Percentiles rank a stretch among this genome's conserved stretches.
phyloP scores from a whole-genome alignment of 306 rosid species.

The Sindora glabra region DNA sequence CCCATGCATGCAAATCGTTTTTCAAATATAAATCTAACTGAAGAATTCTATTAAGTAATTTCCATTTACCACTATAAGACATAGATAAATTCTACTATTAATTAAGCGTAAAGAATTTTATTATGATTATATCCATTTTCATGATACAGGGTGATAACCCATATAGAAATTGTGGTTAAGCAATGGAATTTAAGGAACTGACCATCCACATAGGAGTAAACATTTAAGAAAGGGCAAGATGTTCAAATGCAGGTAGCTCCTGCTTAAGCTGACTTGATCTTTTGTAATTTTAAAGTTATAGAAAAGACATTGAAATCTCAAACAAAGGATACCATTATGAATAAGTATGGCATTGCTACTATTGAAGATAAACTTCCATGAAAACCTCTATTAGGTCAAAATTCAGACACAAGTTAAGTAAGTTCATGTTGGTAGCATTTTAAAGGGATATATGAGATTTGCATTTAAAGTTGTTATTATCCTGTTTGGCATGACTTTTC shows the following conservation, averaged over 20 bases:
- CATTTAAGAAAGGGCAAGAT: slow-evolving; percentile 52
- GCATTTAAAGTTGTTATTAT: neutral
- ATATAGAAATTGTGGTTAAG: slow-evolving; percentile 38
- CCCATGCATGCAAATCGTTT: slow-evolving; percentile 72
- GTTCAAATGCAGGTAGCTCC: slow-evolving; percentile 67
- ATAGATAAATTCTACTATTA: neutral
- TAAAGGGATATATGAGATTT: slow-evolving; percentile 41
- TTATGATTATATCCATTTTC: neutral
- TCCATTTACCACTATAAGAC: neutral
- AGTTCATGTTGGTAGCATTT: slow-evolving; percentile 42
- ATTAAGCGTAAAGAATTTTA: neutral
- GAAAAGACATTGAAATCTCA: slow-evolving; percentile 49
- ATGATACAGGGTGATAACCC: slow-evolving; percentile 42
- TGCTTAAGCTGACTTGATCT: slow-evolving; percentile 45
- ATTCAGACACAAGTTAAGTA: slow-evolving; percentile 56
- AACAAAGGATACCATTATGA: slow-evolving; percentile 44
- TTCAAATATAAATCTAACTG: slow-evolving; percentile 65
- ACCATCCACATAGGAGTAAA: slow-evolving; percentile 37
- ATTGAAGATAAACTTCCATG: slow-evolving; percentile 32
- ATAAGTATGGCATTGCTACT: slow-evolving; percentile 44
- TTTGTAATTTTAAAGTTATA: slow-evolving; percentile 43
- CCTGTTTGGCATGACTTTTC: neutral
- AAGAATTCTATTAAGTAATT: slow-evolving; percentile 46
- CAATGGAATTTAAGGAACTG: slow-evolving; percentile 38
- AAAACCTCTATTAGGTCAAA: slow-evolving; percentile 57